Conservation (phyloP, 192 early-diverging fungal species). For the Piromyces sp. region DNA sequence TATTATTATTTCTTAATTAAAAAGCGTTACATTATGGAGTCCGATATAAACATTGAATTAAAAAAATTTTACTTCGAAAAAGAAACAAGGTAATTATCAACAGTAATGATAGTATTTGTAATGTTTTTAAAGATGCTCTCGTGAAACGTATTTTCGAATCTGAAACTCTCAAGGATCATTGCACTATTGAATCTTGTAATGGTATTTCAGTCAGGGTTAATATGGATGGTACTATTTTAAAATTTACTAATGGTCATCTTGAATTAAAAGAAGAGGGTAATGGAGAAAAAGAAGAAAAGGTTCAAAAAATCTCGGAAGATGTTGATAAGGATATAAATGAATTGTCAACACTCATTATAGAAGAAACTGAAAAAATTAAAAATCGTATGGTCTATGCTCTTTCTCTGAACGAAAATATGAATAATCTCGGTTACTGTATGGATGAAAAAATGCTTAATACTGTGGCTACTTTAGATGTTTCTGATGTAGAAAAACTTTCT, state of each 20-base stretch:
- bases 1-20: too few relatives aligned
- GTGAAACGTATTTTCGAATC: neutral
- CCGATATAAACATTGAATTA: neutral
- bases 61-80: neutral
- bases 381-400: neutral
- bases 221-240: neutral
- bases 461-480: too few relatives aligned
- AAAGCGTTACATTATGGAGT: too few relatives aligned
- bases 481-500: too few relatives aligned
- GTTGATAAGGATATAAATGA: neutral
- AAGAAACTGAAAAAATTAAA: neutral
- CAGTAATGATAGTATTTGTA: neutral
- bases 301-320: too few relatives aligned
- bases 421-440: neutral
- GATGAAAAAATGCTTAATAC: neutral
- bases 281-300: too few relatives aligned
- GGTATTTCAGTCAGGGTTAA: neutral
- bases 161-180: neutral
- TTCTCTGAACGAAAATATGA: neutral
- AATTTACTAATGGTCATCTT: neutral
- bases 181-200: neutral
- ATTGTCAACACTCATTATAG: neutral
- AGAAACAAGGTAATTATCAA: neutral
- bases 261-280: too few relatives aligned
- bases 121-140: neutral